These are phyloP conservation scores for Aspergillus floridensis DNA, from an alignment of 2,329 filamentous ascomycete genomes.

Conservation along the genomic window DNA sequence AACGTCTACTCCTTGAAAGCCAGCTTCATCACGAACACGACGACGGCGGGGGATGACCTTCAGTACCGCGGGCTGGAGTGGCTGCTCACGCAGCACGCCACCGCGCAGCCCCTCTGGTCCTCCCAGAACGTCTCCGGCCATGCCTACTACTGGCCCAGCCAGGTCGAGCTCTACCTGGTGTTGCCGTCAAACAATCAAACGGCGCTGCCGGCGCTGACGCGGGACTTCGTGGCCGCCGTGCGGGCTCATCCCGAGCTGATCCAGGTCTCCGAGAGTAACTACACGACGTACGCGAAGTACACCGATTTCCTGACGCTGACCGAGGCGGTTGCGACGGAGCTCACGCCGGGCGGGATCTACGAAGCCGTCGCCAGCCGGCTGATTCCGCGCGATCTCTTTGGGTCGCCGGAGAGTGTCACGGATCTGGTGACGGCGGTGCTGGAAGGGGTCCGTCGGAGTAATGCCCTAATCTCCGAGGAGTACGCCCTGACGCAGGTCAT, in stretches of 20 bases:
- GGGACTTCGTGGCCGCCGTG: background rate
- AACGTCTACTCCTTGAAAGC: background rate
- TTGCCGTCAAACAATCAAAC: background rate
- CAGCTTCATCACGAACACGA: background rate
- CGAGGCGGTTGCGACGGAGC: background rate
- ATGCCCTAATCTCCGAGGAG: background rate
- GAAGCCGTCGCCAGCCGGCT: background rate
- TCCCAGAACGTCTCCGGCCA: background rate
- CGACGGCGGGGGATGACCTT: background rate
- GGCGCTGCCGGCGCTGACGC: background rate
- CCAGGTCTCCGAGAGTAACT: background rate
- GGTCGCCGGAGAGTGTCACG: background rate
- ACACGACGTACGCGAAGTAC: background rate
- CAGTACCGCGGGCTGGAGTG: background rate
- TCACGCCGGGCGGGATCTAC: background rate
- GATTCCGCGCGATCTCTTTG: background rate
- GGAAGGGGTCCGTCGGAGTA: background rate
- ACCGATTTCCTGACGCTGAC: background rate
- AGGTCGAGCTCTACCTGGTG: background rate
- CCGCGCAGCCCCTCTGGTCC: background rate
- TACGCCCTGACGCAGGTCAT: background rate
- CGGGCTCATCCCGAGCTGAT: background rate
- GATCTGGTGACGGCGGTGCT: background rate
- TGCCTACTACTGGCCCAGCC: background rate
- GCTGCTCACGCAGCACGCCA: background rate